phyloP scores from a whole-genome alignment of 805 yeast species.

The Nakazawaea ambrosiae region DNA sequence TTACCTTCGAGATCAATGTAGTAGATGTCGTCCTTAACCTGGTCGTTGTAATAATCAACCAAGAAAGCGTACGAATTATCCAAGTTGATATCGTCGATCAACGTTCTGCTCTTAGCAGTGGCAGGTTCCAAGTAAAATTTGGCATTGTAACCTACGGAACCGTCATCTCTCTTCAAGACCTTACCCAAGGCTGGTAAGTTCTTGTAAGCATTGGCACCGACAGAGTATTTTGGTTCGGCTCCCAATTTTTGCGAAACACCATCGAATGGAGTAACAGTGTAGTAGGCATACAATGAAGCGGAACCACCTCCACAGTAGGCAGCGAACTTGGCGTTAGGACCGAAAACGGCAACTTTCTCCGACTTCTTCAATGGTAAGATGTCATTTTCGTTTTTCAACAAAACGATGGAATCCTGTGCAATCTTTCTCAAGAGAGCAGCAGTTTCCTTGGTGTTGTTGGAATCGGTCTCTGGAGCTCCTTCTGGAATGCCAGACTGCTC shows the following conservation, averaged over 20 bases:
- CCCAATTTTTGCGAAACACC: constrained; percentile 27
- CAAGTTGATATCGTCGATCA: constrained; percentile 21
- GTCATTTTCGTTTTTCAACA: constrained; percentile 44
- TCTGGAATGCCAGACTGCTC: constrained; percentile 33
- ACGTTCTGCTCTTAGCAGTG: constrained; percentile 16
- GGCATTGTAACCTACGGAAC: constrained; percentile 7
- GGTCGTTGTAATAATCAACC: constrained; percentile 18
- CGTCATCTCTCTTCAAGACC: constrained; percentile 10
- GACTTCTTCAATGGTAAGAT: constrained; percentile 37
- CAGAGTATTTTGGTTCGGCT: constrained; percentile 1
- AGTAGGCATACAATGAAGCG: constrained; percentile 39
- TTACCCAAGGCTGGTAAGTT: constrained; percentile 10
- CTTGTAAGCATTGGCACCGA: constrained; percentile 10
- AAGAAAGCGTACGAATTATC: constrained; percentile 14
- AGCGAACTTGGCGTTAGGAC: constrained; percentile 45
- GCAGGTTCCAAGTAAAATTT: constrained; percentile 12
- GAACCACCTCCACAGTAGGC: constrained; percentile 55
- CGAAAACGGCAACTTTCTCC: constrained; percentile 40
- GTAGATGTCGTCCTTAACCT: constrained; percentile 19
- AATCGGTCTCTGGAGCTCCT: constrained; percentile 27
- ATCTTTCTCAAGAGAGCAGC: constrained; percentile 32
- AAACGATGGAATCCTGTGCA: constrained; percentile 47
- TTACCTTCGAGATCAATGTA: constrained; percentile 38
- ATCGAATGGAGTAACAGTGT: constrained; percentile 38
- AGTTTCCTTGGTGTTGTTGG: constrained; percentile 42